Evolutionary conservation across 192 early-diverging fungal genomes (phyloP).

Genomic region (Phlyctochytrium arcticum): DNA sequence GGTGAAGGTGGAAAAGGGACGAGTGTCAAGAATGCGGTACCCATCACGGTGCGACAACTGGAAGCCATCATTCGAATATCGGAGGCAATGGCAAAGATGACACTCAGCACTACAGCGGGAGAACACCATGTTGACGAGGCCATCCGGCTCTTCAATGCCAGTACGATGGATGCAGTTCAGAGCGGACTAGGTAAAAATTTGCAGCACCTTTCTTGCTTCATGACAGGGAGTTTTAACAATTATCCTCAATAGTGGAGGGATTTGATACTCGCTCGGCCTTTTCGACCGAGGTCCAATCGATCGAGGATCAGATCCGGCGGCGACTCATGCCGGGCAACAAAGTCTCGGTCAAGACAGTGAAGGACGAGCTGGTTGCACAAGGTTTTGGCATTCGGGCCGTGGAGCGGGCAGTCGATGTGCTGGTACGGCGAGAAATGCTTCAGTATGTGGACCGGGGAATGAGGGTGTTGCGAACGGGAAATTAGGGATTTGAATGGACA

Average conservation of each 20-base stretch:
- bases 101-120: constrained; percentile 76
- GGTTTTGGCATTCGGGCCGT: constrained; percentile 39
- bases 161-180: constrained; percentile 96
- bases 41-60: constrained; percentile 96
- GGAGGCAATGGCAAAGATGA: constrained; percentile 95
- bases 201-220: no score
- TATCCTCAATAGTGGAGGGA: constrained; percentile 71
- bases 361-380: constrained; percentile 53
- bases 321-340: constrained; percentile 85
- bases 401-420: constrained; percentile 69
- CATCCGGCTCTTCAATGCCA: constrained; percentile 93
- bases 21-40: constrained; percentile 62
- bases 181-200: constrained; percentile 77
- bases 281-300: constrained; percentile 67
- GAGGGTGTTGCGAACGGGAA: constrained; percentile 36
- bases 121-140: constrained; percentile 94
- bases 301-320: constrained; percentile 79
- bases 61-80: constrained; percentile 98
- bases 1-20: constrained; percentile 58
- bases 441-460: constrained; percentile 76
- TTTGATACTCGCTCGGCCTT: constrained; percentile 67
- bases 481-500: no score
- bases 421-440: constrained; percentile 75
- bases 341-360: constrained; percentile 52
- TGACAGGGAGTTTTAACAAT: no score